Base-by-base conservation (phyloP, 306 rosid species). In the Begonia fuchsioides region DNA sequence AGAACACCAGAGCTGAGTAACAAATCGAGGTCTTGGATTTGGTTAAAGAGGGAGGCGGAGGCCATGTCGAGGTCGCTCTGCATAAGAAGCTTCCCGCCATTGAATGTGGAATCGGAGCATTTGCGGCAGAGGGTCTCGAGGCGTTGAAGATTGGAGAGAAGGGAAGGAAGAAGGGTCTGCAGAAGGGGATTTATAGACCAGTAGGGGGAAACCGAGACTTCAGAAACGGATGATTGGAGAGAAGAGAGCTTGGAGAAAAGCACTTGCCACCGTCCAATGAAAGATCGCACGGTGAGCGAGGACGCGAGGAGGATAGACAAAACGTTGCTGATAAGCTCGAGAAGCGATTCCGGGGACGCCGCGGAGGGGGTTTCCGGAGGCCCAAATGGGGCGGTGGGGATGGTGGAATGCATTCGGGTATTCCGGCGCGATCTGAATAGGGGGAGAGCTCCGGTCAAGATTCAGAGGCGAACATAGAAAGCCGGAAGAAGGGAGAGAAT, bases 51-150 rank as follows among this genome's bases (percentile, higher is more conserved):
- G 14, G 82, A 51, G 3, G 75, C 47, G 6, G 72, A 43, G 9
- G 75, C 78, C 75, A 76, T 76, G 54, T 76, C 78, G 50, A 76
- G 66, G 72, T 50, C 82, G 58, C 78, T 76, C 69, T 76, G 82
- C 75, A 76, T 64, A 48, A 43, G 82, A 48, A 76, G 82, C 67
- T 76, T 76, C 6, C 82, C 78, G 32, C 78, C 77, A 44, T 68
- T 19, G 51, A 68, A 71, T 45, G 58, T 54, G 1, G 67, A 9
- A 39, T 57, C 45, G 48, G 69, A 51, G 53, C 78, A 76, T 51
- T 61, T 75, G 46, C 61, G 52, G 54, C 69, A 56, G 40, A 71
- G 71, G 38, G 78, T 66, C 12, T 48, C 40, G 17, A 70, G 82
- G 40, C 75, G 72, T n/a, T 72, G 74, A 51, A 76, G 75, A 9